Percentiles rank a stretch among this genome's conserved stretches.
Evolutionary conservation across 345 rosid genomes (phyloP).

Genomic region (Hirschfeldia incana): DNA sequence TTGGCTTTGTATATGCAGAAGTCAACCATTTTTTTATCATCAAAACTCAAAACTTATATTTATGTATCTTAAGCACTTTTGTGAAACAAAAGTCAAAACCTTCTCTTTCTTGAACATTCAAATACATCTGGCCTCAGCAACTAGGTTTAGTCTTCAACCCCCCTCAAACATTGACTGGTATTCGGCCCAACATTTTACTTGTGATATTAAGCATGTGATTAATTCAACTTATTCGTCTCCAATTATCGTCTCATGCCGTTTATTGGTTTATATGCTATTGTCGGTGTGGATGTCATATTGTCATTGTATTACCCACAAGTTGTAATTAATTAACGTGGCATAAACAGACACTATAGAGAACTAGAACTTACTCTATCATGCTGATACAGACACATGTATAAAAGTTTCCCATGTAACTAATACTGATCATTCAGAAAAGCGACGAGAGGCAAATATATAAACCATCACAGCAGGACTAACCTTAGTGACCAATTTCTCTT

Average conservation of each 20-base stretch:
- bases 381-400: no score
- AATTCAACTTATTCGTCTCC: not conserved
- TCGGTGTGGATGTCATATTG: not conserved
- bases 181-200: not conserved
- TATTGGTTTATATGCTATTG: not conserved
- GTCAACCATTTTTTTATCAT: not conserved
- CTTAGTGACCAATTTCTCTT: no score
- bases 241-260: not conserved
- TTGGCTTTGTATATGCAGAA: not conserved
- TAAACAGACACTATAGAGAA: no score
- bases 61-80: not conserved
- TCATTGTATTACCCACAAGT: no score
- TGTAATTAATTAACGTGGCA: no score
- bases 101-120: constrained; percentile 2
- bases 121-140: not conserved
- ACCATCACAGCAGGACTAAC: no score
- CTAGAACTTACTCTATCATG: no score
- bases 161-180: not conserved
- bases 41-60: not conserved
- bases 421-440: no score
- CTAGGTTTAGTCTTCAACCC: not conserved
- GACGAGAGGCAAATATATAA: no score
- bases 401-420: no score
- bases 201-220: not conserved
- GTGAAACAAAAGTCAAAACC: constrained; percentile 14